Evolutionary conservation across 2,329 filamentous ascomycete species (phyloP), one percentile per base, ranked within the genome.

Genomic region (Ophiostoma ulmi): DNA sequence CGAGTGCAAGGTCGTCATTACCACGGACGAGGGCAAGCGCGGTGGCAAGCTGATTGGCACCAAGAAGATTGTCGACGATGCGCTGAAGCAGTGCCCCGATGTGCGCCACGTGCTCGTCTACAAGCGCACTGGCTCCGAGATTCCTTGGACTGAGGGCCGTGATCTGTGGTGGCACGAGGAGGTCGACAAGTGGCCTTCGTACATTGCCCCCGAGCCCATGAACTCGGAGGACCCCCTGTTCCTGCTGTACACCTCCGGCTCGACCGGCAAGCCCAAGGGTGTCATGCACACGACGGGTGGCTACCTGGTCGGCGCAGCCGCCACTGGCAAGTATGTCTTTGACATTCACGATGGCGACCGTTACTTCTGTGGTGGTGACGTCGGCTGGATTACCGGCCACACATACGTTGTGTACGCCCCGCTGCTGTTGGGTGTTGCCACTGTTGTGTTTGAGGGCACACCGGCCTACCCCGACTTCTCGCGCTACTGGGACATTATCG

Each of bases 141-240:
- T 98, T 26, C 94, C 94, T 74, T 94, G 91, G 91, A 97, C 93
- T 69, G 82, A 88, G 75, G 93, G 93, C 75, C 90, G 95, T 77
- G 95, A 99, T 81, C 86, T 88, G 78, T 99, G 95, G 95, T 99
- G 95, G 95, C 93, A 98, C 81, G 95, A 98, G 83, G 94, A 98
- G 86, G 90, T 94, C 70, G 92, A 96, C 80, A 98, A 97, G 84
- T 98, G 93, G 88, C 95, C 95, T 74, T 86, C 88, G 76, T 98
- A 98, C 85, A 90, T 96, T 78, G 85, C 94, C 39, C 94, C 94
- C 13, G 94, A 96, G 84, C 82, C 88, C 74, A 91, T 99, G 87
- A 92, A 87, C 84, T 91, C 95, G 0, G 95, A 99, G 81, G 95
- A 99, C 78, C 95, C 95, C 71, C 87, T 99, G 10, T 99, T 98